Evolutionary conservation across 2,329 filamentous ascomycete genomes (phyloP), one percentile per base, ranked within the genome.

Genomic region (Diaporthe aspalathi): DNA sequence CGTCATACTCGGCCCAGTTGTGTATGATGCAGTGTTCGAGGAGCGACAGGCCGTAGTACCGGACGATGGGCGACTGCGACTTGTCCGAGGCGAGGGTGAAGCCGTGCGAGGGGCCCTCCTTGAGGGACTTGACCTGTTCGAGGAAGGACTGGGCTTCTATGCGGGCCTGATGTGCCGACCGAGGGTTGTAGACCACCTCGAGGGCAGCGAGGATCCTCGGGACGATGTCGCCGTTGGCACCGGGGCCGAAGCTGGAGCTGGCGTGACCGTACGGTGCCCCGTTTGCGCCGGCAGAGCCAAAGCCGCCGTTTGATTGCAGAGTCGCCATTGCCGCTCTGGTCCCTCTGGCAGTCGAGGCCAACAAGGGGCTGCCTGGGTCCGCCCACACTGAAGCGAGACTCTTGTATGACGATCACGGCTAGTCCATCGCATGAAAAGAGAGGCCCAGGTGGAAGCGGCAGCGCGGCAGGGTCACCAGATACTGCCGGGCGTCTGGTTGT

Each of bases 31-130:
- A 91, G 81, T 97, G 92, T 78, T 98, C 95, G 75, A 99, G 89
- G 70, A 99, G 87, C 35, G 95, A 97, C 40, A 99, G 88, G 70
- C 95, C 96, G 81, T 97, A 99, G 83, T 98, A 95, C 76, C 96
- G 92, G 70, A 98, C 93, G 68, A 96, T 89, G 50, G 94, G 90
- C 68, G 93, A 88, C 79, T 97, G 94, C 47, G 87, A 85, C 77
- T 86, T 88, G 81, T 96, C 91, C 75, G 89, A 90, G 54, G 95
- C 95, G 72, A 99, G 89, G 29, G 88, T 88, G 82, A 94, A 97
- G 75, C 96, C 96, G 83, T 96, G 92, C 62, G 92, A 90, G 2
- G 94, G 94, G 6, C 95, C 95, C 77, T 95, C 91, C 70, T 89
- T 86, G 76, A 92, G 89, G 57, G 89, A 87, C 83, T 98, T 98